Base-by-base conservation (phyloP, 495 filamentous ascomycete species). In the Aspergillus cristatus region DNA sequence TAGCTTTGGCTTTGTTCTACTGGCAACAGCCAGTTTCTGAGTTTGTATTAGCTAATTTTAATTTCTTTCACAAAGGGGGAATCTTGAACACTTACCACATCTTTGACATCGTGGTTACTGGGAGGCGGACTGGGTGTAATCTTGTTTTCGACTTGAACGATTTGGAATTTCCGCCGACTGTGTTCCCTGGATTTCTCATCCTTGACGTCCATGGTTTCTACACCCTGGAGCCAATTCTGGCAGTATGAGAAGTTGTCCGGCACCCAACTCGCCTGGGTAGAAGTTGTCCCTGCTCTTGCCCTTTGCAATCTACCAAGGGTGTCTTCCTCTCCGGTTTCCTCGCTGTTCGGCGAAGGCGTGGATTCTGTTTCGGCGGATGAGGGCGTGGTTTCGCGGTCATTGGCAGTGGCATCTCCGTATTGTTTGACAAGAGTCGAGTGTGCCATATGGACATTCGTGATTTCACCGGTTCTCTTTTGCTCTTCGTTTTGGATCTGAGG, bases 181-280 rank as follows among this genome's bases (percentile, higher is more conserved):
- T 44, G 47, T 28, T 62, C 55, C 18, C 38, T 53, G 12, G 57
- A 40, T 17, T 44, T 47, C 15, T 56, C 41, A 30, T 51, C 46
- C 32, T 51, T 38, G 18, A 41, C 46, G n/a, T 52, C 47, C n/a
- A 47, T 20, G 8, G 47, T 50, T 8, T 68, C 62, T 1, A 65
- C 65, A 2, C 58, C 46, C 37, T 68, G 62, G 10, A 68, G 55
- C 65, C 65, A 68, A 34, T 46, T 51, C 35, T 67, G 56, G 40
- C 59, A 68, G 37, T 67, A 64, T 6, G 63, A 63, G 14, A 68
- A 50, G 26, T 57, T 66, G 41, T 52, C 62, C 0, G 63, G 59
- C 13, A 60, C 53, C 65, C 65, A 68, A 42, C 63, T 65, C 11
- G 61, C 55, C 40, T 62, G 58, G 39, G 61, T 68, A 7, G 65